phyloP scores from a whole-genome alignment of 2,329 filamentous ascomycete genomes.

The Fusarium oligoseptatum region DNA sequence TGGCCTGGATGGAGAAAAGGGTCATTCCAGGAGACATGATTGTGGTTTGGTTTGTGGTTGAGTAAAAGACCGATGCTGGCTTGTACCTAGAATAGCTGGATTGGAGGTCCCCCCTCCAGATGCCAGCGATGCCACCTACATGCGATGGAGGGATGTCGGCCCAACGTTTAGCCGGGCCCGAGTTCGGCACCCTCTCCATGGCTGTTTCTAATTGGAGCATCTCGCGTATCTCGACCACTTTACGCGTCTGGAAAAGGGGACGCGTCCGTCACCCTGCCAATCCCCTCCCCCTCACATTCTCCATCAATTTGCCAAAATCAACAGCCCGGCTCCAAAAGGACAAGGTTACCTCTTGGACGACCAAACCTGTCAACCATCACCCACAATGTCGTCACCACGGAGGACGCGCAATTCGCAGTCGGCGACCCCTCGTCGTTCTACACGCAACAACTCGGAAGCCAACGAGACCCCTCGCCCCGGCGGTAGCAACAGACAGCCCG shows the following conservation, averaged over 20 bases:
- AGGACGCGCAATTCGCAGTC: constrained; percentile 67
- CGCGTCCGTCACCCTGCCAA: constrained; percentile 46
- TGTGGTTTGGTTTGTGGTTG: constrained; percentile 36
- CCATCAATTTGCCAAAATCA: constrained; percentile 40
- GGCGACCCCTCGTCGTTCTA: constrained; percentile 56
- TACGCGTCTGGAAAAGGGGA: constrained; percentile 53
- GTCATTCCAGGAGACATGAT: constrained; percentile 81
- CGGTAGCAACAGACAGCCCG: constrained; percentile 57
- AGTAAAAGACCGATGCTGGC: constrained; percentile 25
- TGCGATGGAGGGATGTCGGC: constrained; percentile 42
- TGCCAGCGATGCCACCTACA: constrained; percentile 45
- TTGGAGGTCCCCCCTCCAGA: constrained; percentile 48
- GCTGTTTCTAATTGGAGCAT: constrained; percentile 5
- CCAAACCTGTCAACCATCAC: constrained; percentile 16
- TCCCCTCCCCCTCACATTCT: constrained; percentile 46
- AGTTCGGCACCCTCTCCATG: constrained; percentile 1
- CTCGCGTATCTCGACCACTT: constrained; percentile 53
- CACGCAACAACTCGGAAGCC: constrained; percentile 55
- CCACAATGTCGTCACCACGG: constrained; percentile 61
- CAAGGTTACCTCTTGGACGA: constrained; percentile 25
- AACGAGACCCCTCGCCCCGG: constrained; percentile 59
- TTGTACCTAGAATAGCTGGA: constrained; percentile 36
- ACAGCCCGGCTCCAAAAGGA: constrained; percentile 27
- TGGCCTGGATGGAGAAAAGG: constrained; percentile 81
- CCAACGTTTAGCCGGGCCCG: constrained; percentile 50